phyloP scores from a whole-genome alignment of 2,329 filamentous ascomycete species.

The Ophiostoma sp. region DNA sequence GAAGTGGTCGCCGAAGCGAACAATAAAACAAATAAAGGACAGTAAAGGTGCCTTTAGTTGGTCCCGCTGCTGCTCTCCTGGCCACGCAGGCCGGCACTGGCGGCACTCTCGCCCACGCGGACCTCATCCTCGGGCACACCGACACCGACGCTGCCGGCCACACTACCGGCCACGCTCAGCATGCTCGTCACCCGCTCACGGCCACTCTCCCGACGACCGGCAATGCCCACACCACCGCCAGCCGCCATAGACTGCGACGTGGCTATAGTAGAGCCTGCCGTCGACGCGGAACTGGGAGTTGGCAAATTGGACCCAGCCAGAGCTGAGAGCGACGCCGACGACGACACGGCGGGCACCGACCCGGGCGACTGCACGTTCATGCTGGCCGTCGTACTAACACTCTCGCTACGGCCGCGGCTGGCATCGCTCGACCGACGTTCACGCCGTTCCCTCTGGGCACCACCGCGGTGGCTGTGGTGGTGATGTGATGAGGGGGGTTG shows the following conservation, averaged over 20 bases:
- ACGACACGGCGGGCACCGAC: conserved; percentile 39
- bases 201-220: conserved; percentile 46
- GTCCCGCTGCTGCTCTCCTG: conserved; percentile 20
- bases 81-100: conserved; percentile 45
- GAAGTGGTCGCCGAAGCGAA: background rate
- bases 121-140: conserved; percentile 62
- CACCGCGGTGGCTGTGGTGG: background rate
- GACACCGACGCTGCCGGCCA: conserved; percentile 48
- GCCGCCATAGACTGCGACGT: conserved; percentile 31
- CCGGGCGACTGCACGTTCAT: conserved; percentile 42
- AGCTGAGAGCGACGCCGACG: conserved; percentile 24
- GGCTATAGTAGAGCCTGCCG: conserved; percentile 33
- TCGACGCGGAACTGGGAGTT: conserved; percentile 30
- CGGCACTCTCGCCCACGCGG: conserved; percentile 62
- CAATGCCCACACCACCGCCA: conserved; percentile 45
- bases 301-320: conserved; percentile 23
- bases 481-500: background rate
- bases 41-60: background rate
- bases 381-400: conserved; percentile 55
- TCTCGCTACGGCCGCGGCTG: conserved; percentile 50
- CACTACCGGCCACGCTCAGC: conserved; percentile 43
- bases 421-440: conserved; percentile 51
- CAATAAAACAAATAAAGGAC: background rate
- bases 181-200: conserved; percentile 50
- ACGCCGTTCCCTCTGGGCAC: conserved; percentile 37